Base-by-base conservation (phyloP, 164 flowering plant species). In the Hamamelis virginiana region DNA sequence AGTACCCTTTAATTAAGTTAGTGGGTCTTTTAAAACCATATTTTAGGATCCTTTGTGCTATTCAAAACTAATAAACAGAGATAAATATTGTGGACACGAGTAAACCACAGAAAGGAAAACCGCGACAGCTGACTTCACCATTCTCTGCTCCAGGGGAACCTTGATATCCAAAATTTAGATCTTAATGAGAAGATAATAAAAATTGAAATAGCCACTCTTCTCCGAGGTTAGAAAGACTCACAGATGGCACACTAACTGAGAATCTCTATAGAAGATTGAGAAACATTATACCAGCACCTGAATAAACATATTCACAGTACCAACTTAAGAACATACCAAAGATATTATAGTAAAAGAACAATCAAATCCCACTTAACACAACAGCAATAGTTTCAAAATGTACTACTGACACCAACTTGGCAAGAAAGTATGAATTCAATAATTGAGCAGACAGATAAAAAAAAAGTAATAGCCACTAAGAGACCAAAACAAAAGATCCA, bases 251-350 rank as follows among this genome's bases (percentile, higher is more conserved):
- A 75, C 75, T 76, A 83, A 85, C 76, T 75, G 81, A 79, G 74
- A 82, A 76, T 73, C 87, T 77, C 76, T 76, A 82, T 25, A 75
- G 85, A 76, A 80, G 86, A 81, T 78, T 81, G 65, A 75, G 83
- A 77, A 78, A 84, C 81, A 82, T 76, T 80, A 83, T 77, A 82
- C 78, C 87, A 82, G 86, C 84, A 86, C 86, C 91, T 81, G 90
- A 83, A 82, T 81, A 79, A 84, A 82, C 80, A 85, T 73, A 82
- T 84, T 74, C 80, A 83, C 67, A 79, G 67, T 74, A 75, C 80
- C 80, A 75, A 55, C 80, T 81, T 79, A 74, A 74, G 33, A 67
- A 67, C 51, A 38, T 63, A 58, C 62, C 68, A 59, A 47, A 71
- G 26, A 59, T 33, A 64, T 26, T 64, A 60, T 21, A 57, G 26